Conservation (phyloP, 2,329 filamentous ascomycete genomes). For the Fusarium cyanostomum region DNA sequence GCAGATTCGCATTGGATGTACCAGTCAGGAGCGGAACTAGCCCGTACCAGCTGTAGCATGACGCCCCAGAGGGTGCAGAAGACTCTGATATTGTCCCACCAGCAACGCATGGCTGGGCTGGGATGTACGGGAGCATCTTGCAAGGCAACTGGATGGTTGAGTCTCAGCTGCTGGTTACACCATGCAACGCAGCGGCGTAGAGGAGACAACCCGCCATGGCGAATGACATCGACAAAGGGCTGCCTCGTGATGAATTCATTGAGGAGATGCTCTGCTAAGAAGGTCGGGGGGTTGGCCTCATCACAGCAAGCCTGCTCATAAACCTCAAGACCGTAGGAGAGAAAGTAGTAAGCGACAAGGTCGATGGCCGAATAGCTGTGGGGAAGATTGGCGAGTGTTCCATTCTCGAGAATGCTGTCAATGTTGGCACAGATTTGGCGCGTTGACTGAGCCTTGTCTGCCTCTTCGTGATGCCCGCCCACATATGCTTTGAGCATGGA, state of each 20-base stretch:
- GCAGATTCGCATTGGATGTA: constrained; percentile 35
- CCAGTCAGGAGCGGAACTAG: constrained; percentile 30
- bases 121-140: constrained; percentile 23
- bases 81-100: constrained; percentile 37
- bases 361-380: constrained; percentile 32
- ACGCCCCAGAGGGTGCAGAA: constrained; percentile 40
- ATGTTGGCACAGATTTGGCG: constrained; percentile 17
- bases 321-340: constrained; percentile 31
- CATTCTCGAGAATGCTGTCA: constrained; percentile 7
- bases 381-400: constrained; percentile 15
- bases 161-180: constrained; percentile 34
- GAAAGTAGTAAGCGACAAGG: constrained; percentile 34
- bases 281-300: neutral
- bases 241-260: constrained; percentile 36
- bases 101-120: constrained; percentile 16
- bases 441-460: neutral
- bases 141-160: constrained; percentile 20
- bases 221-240: constrained; percentile 20
- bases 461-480: constrained; percentile 18
- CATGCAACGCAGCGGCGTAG: constrained; percentile 31
- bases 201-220: constrained; percentile 7
- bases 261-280: constrained; percentile 27
- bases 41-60: constrained; percentile 26
- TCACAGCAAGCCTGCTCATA: constrained; percentile 27
- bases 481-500: constrained; percentile 33